Conservation (phyloP, 139 green algal species). For the Coelastrella sp. region DNA sequence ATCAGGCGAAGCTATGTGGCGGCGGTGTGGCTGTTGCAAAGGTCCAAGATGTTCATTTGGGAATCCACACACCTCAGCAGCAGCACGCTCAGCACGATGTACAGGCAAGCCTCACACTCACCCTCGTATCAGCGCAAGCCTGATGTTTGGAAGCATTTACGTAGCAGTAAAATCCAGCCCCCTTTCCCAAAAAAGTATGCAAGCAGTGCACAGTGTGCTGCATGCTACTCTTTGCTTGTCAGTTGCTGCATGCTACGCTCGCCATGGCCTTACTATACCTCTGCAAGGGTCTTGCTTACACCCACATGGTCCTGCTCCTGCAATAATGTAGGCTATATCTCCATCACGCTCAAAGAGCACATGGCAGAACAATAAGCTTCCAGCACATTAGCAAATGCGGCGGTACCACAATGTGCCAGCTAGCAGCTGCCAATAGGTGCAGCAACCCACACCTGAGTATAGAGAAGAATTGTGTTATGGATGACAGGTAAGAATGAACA, state of each 20-base stretch:
- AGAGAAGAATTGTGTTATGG: conserved; percentile 33
- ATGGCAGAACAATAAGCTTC: conserved; percentile 21
- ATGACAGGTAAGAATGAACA: neutral
- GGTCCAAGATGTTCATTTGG: conserved; percentile 20
- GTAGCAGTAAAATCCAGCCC: no score
- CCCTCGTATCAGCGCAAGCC: no score
- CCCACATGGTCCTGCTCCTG: neutral
- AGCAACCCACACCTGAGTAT: conserved; percentile 33
- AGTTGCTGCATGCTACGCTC: neutral
- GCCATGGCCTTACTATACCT: neutral
- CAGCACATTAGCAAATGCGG: conserved; percentile 44
- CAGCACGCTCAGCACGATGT: conserved; percentile 27
- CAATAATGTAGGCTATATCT: conserved; percentile 8
- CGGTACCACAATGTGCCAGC: conserved; percentile 42
- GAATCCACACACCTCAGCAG: conserved; percentile 14
- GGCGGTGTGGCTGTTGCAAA: conserved; percentile 25
- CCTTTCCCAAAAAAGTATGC: neutral
- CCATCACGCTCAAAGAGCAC: neutral
- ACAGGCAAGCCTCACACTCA: neutral
- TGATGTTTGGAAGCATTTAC: no score
- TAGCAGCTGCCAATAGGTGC: conserved; percentile 35
- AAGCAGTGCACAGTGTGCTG: neutral
- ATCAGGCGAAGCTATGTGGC: conserved; percentile 34
- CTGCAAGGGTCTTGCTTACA: neutral
- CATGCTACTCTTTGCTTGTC: neutral